Evolutionary conservation across 192 early-diverging fungal species (phyloP), one percentile per base, ranked within the genome.

Genomic region (Chytriomyces sp.): DNA sequence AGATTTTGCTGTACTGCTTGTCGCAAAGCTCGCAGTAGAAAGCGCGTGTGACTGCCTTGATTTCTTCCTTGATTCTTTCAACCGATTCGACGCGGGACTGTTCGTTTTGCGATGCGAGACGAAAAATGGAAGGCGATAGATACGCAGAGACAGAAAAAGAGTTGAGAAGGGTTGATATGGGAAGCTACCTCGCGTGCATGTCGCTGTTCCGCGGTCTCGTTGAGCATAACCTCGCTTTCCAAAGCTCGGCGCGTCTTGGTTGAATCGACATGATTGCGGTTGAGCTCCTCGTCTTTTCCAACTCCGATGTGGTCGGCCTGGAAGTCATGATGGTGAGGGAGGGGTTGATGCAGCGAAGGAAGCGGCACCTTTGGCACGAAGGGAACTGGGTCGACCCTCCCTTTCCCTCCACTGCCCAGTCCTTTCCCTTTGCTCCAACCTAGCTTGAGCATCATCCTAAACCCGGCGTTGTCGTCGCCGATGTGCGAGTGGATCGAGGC

Each of bases 1-100:
- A 78, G 17, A 90, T 87, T 59, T 87, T 89, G 32, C 77, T 83
- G 70, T 93, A 93, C 65, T 93, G 92, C 70, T 93, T 93, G 66
- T 91, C 86, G 75, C 91, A 92, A 12, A 90, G 73, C 2, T 76
- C 82, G 53, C 92, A 94, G 83, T 91, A 92, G 67, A 94, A 94
- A 0, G 89, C 89, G 2, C 86, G 78, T 14, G 66, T 80, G 32
- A 80, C 78, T 37, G 75, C 34, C 57, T 90, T 91, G 36, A 90
- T 84, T 60, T 85, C 82, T 37, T 83, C 81, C 63, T 86, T 81
- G 34, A 92, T 81, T 3, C 77, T 76, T 53, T 83, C 77, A 8
- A 69, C 70, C 52, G 83, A 75, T 32, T 77, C 63, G 0, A 82
- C 84, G 59, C 82, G 80, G 53, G 73, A 52, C 86, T 88, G 61